A percentile compares a stretch with the other conserved stretches of the same genome.
phyloP scores from a whole-genome alignment of 345 rosid genomes.

The Viola odorata region DNA sequence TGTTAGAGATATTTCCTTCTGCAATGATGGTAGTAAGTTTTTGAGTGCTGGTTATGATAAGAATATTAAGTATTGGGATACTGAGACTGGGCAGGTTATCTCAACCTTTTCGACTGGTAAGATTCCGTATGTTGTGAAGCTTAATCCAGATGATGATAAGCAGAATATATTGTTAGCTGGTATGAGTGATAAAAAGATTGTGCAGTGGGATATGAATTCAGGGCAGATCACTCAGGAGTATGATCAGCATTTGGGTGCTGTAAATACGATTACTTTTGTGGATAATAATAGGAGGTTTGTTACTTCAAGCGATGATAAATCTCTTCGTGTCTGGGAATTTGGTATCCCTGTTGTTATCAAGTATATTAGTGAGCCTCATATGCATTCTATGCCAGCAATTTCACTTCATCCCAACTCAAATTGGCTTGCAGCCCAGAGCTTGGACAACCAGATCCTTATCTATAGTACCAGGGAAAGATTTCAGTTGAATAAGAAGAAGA shows the following conservation, averaged over 20 bases:
- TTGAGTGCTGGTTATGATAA: slow-evolving; percentile 91
- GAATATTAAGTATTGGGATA: slow-evolving; percentile 96
- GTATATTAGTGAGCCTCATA: slow-evolving; percentile 98
- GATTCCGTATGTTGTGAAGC: slow-evolving; percentile 86
- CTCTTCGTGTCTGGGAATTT: slow-evolving; percentile 97
- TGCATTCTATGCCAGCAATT: slow-evolving; percentile 98
- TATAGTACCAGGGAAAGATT: slow-evolving; percentile 90
- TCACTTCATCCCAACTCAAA: slow-evolving; percentile 84
- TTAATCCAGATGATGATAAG: slow-evolving; percentile 92
- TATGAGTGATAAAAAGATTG: slow-evolving; percentile 99
- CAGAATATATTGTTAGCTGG: slow-evolving; percentile 94
- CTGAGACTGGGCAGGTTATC: slow-evolving; percentile 93
- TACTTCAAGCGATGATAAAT: slow-evolving; percentile 95
- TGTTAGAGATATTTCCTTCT: slow-evolving; percentile 87
- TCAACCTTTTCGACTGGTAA: slow-evolving; percentile 87
- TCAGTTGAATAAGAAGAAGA: slow-evolving; percentile 94
- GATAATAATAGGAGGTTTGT: slow-evolving; percentile 93
- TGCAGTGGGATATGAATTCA: slow-evolving; percentile 95
- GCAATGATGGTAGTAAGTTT: slow-evolving; percentile 93
- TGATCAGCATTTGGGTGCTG: slow-evolving; percentile 41
- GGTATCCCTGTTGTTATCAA: slow-evolving; percentile 97
- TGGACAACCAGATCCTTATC: slow-evolving; percentile 93
- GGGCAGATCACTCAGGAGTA: slow-evolving; percentile 74
- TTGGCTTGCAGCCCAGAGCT: slow-evolving; percentile 97
- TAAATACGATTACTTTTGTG: slow-evolving; percentile 93